Evolutionary conservation across 2,329 filamentous ascomycete genomes (phyloP), one percentile per base, ranked within the genome.

Genomic region (Botrytis elliptica): DNA sequence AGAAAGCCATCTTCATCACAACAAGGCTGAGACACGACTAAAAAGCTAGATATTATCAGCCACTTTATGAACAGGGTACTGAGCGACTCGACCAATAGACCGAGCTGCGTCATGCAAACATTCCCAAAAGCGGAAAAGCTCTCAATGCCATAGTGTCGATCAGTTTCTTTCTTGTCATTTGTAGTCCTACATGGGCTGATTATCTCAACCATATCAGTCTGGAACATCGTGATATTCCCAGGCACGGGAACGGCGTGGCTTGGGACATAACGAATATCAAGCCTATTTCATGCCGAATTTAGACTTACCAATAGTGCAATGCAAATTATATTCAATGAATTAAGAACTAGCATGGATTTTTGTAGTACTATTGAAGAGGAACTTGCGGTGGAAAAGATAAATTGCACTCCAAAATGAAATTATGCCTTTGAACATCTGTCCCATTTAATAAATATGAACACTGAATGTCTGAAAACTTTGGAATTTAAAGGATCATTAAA

Each of bases 21-120:
- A 57, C 36, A 69, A 42, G 66, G 36, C 66, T 69, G 66, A 69
- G 66, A 69, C 49, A 69, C n/a, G n/a, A 57, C 18, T n/a, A 42
- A 33, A 40, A 55, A 33, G 36, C 25, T 68, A 36, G 36, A 42
- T 14, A 42, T 9, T 57, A 33, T 38, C 18, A 57, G n/a, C 49
- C 49, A 40, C 38, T 20, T 69, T 44, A 25, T 33, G 52, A 69
- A 20, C 49, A 57, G 49, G 66, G 36, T 42, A 12, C 14, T 6
- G 33, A 40, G 38, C 18, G 14, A 16, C 29, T 29, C 9, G 9
- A 29, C 46, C 65, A 68, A 68, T 68, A 29, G 25, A 38, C 10
- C 25, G 20, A 55, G 66, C 29, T 57, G 36, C 29, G 25, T 42
- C n/a, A 57, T 42, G 49, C 66, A 68, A 36, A 57, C n/a, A 68